phyloP scores from a whole-genome alignment of 164 flowering plant species.

The Cinnamomum micranthum region DNA sequence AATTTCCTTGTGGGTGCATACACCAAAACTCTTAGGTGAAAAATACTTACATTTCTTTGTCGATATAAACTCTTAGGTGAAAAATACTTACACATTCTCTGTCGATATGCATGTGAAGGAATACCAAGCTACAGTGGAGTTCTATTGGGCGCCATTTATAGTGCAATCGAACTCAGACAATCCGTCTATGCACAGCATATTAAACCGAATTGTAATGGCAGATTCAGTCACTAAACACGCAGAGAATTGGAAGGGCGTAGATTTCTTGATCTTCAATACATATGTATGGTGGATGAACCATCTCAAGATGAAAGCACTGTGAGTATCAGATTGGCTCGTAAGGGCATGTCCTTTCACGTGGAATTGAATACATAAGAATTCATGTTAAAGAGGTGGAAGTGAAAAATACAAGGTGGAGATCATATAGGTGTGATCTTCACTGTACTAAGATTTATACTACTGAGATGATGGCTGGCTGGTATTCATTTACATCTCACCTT shows the following conservation, averaged over 20 bases:
- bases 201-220: constrained; percentile 82
- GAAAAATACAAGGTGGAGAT: no score
- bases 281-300: constrained; percentile 99
- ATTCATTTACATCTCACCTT: no score
- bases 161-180: constrained; percentile 97
- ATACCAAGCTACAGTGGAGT: constrained; percentile 86
- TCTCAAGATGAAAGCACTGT: constrained; percentile 78
- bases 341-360: no score
- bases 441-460: no score
- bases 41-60: not conserved
- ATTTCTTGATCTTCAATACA: constrained; percentile 80
- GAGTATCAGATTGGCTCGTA: constrained; percentile 24
- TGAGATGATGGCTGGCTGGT: no score
- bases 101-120: constrained; percentile 38
- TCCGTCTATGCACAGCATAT: constrained; percentile 81
- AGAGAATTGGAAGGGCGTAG: constrained; percentile 69
- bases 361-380: no score
- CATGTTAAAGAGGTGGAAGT: no score
- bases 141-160: constrained; percentile 96
- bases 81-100: not conserved
- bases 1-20: no score
- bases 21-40: not conserved
- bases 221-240: constrained; percentile 82
- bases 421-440: no score
- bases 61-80: not conserved